These are phyloP conservation scores for Neurospora sp. DNA, from an alignment of 2,329 filamentous ascomycete genomes.

Conservation along the genomic window DNA sequence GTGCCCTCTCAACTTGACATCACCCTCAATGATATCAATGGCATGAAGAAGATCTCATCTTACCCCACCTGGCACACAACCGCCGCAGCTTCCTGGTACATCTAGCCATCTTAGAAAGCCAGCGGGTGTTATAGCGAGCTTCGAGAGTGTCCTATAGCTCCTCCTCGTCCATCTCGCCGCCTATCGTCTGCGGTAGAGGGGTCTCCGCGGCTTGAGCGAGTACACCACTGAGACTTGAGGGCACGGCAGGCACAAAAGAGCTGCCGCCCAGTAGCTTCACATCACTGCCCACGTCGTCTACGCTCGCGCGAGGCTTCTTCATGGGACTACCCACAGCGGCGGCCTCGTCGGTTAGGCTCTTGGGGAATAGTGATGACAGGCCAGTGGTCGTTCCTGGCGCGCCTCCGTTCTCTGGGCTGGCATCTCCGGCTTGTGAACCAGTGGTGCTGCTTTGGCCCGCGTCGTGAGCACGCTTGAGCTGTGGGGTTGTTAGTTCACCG, in stretches of 20 bases:
- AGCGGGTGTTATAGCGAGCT: not conserved
- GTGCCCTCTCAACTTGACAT: not conserved
- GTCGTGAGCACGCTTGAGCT: constrained; percentile 77
- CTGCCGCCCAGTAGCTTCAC: not conserved
- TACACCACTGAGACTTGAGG: not conserved
- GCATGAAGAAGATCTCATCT: not conserved
- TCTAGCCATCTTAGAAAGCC: not conserved
- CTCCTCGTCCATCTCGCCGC: not conserved
- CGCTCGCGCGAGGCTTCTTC: constrained; percentile 63
- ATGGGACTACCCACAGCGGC: constrained; percentile 55
- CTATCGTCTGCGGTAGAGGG: not conserved
- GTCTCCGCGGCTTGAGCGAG: not conserved
- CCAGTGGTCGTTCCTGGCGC: constrained; percentile 18
- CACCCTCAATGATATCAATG: not conserved
- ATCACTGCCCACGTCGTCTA: constrained; percentile 30
- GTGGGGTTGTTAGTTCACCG: constrained; percentile 18
- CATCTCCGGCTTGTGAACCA: constrained; percentile 29
- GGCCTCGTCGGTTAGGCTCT: constrained; percentile 35
- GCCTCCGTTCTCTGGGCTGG: constrained; percentile 29
- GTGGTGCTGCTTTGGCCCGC: constrained; percentile 50
- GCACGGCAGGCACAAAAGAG: not conserved
- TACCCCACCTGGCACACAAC: not conserved
- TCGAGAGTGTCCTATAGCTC: not conserved
- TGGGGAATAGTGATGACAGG: constrained; percentile 30
- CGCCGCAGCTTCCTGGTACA: not conserved